Percentiles rank a stretch among this genome's conserved stretches.
Conservation (phyloP, 2,329 filamentous ascomycete genomes). For the Ophiostoma tasmaniense region DNA sequence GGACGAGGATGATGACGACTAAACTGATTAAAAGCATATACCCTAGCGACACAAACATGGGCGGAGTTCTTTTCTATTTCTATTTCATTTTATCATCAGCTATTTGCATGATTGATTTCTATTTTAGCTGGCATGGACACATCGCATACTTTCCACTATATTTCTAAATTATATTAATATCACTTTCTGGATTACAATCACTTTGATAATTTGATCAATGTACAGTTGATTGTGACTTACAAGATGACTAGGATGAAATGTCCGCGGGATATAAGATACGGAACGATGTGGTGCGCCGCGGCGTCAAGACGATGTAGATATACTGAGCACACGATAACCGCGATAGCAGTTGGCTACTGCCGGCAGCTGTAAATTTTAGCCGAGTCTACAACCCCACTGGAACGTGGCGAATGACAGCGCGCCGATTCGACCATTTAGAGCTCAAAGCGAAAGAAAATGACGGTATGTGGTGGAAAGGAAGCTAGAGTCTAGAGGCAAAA, state of each 20-base stretch:
- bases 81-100: background rate
- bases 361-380: constrained; percentile 1
- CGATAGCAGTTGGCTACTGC: background rate
- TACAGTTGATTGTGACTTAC: background rate
- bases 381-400: background rate
- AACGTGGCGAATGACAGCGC: constrained; percentile 18
- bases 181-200: background rate
- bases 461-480: background rate
- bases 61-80: constrained; percentile 3
- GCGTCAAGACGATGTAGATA: background rate
- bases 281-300: background rate
- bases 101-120: background rate
- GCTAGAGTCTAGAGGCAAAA: background rate
- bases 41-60: background rate
- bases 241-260: background rate
- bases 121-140: background rate
- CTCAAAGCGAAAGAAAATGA: background rate
- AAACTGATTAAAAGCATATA: constrained; percentile 4
- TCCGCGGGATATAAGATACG: background rate
- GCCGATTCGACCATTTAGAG: constrained; percentile 15
- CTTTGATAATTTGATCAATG: background rate
- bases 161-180: background rate
- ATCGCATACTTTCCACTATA: background rate
- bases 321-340: background rate
- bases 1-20: background rate